phyloP scores from a whole-genome alignment of 2,329 filamentous ascomycete genomes.

The Fusarium vanettenii region DNA sequence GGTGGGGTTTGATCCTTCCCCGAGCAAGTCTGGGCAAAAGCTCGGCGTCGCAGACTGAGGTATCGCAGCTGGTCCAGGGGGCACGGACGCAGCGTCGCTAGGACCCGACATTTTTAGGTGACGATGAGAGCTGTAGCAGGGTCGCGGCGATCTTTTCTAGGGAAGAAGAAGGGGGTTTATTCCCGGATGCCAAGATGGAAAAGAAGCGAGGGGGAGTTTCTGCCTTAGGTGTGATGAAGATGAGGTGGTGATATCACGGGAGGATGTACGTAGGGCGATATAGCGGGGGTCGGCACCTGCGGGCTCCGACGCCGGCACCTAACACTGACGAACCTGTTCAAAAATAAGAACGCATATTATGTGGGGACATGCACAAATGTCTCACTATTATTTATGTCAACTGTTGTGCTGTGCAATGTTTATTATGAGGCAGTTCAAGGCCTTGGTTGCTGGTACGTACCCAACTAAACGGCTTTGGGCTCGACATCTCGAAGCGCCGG shows the following conservation, averaged over 20 bases:
- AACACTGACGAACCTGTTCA: neutral
- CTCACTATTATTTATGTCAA: neutral
- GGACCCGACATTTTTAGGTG: neutral
- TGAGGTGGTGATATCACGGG: neutral
- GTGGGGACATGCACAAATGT: neutral
- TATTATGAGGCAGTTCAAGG: neutral
- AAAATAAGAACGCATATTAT: neutral
- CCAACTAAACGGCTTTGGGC: neutral
- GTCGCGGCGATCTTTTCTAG: neutral
- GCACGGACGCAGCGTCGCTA: neutral
- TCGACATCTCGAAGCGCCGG: neutral
- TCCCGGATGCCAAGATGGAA: neutral
- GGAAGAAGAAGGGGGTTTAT: neutral
- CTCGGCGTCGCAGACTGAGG: neutral
- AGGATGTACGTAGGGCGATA: neutral
- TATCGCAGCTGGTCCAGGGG: neutral
- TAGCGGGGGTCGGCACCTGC: neutral
- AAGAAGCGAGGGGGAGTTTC: neutral
- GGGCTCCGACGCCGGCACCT: neutral
- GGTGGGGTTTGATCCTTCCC: neutral
- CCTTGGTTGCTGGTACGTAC: conserved; percentile 4
- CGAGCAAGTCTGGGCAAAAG: neutral
- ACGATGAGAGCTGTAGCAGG: neutral
- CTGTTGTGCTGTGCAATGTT: neutral
- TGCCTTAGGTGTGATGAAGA: neutral